Evolutionary conservation across 176 grass and related monocot genomes (phyloP), one percentile per base, ranked within the genome.

Genomic region (Raddia guianensis): DNA sequence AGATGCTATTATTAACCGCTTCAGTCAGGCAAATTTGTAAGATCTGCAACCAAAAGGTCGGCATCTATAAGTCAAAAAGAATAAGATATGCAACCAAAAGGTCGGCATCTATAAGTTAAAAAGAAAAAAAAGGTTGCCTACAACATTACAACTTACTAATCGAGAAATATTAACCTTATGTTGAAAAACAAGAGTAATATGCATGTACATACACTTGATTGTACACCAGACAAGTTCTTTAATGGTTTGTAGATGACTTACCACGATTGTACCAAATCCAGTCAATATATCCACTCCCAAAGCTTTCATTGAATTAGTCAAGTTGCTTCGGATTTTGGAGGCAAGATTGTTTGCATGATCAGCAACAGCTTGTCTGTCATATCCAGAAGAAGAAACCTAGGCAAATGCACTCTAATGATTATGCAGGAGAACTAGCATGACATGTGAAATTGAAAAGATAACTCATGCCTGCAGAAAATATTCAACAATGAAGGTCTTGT

Each of bases 221-320:
- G 19, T 43, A 72, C 40, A 77, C 13, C 0, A 58, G 63, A 54
- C n/a, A 87, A 73, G 9, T n/a, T 27, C 27, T 27, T 27, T 9
- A 66, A 67, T 63, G 60, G 79, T 66, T 87, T 57, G 65, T 7
- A 70, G 49, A 57, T 67, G 68, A 87, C 97, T 59, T 91, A 93
- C 93, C 86, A 96, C 84, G 72, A 96, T 81, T 68, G 80, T 91
- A 71, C 90, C 93, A 77, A 96, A 52, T 68, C 93, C 93, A 27
- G 89, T 96, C 40, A 99, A 79, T 74, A 96, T 96, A 75, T 99
- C 93, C 61, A 96, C 93, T 6, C 97, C 93, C 49, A 93, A 46
- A 82, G 90, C 76, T 85, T 93, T 93, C 92, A 99, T 82, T 70
- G 97, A 99, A 79, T 99, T 99, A 66, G 97, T 99, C 87, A 99